These are phyloP conservation scores for Tulasnella sp. DNA, from an alignment of 768 basidiomycete species.

Conservation along the genomic window DNA sequence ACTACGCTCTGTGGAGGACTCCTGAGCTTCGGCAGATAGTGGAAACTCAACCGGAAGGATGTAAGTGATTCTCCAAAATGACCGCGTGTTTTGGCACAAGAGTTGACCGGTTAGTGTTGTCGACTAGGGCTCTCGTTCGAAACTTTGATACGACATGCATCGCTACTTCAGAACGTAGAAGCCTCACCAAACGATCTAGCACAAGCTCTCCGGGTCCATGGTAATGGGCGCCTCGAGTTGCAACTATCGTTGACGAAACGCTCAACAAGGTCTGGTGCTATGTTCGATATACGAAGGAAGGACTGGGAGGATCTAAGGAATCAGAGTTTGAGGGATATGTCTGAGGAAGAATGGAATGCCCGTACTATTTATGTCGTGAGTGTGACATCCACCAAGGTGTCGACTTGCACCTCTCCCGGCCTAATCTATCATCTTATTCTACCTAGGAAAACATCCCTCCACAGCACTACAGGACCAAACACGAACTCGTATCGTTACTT, in stretches of 20 bases:
- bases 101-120: constrained; percentile 19
- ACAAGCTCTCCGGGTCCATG: constrained; percentile 51
- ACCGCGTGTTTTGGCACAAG: background rate
- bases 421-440: constrained; percentile 11
- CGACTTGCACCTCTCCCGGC: constrained; percentile 5
- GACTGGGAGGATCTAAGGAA: constrained; percentile 33
- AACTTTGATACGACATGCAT: constrained; percentile 42
- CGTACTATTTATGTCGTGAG: constrained; percentile 62
- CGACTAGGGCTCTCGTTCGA: constrained; percentile 51
- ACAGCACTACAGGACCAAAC: constrained; percentile 42
- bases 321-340: constrained; percentile 28
- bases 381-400: constrained; percentile 18
- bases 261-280: constrained; percentile 45
- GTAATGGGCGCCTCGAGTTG: constrained; percentile 45
- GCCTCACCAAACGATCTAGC: constrained; percentile 44
- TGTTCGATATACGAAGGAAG: constrained; percentile 59
- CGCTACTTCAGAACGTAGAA: constrained; percentile 24
- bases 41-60: constrained; percentile 42
- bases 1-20: constrained; percentile 61
- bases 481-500: constrained; percentile 45
- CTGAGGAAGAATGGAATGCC: constrained; percentile 50
- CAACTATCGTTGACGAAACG: constrained; percentile 37
- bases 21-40: constrained; percentile 45
- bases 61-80: constrained; percentile 35
- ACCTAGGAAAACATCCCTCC: constrained; percentile 63